Percentiles rank a stretch among this genome's conserved stretches.
Conservation (phyloP, 352 stramenopile species). For the Globisporangium rhizosaccharum region DNA sequence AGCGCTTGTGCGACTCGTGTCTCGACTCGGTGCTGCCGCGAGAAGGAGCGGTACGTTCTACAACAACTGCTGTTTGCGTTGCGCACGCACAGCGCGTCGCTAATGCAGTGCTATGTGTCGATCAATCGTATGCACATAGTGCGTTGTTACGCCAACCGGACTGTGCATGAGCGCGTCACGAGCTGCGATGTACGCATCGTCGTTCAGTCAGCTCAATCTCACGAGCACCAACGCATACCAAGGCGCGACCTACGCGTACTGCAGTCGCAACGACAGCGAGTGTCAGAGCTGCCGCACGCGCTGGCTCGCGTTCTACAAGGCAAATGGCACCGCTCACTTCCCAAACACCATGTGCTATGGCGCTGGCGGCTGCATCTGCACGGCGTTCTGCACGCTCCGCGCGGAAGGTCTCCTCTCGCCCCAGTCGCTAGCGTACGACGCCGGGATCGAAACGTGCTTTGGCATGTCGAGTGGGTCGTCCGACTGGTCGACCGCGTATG, state of each 20-base stretch:
- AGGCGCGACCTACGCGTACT: not conserved
- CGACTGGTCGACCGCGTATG: not conserved
- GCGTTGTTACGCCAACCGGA: not conserved
- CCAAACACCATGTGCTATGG: conserved; percentile 24
- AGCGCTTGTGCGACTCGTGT: not conserved
- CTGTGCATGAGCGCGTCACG: not conserved
- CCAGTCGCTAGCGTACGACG: not conserved
- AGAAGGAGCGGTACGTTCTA: not conserved
- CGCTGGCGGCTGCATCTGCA: conserved; percentile 30
- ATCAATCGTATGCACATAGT: not conserved
- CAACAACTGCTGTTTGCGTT: not conserved
- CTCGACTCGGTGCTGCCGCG: conserved; percentile 10
- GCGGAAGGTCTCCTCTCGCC: not conserved
- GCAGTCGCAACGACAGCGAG: not conserved
- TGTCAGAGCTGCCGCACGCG: not conserved
- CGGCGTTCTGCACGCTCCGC: conserved; percentile 21
- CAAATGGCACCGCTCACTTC: not conserved
- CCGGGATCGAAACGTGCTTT: not conserved
- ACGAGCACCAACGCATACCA: not conserved
- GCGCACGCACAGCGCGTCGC: not conserved
- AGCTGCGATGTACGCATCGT: no score
- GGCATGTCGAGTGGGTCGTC: not conserved
- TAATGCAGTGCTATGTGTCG: not conserved
- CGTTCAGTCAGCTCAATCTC: not conserved
- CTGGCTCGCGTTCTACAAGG: not conserved